These are phyloP conservation scores for Penicillium sp. DNA, from an alignment of 2,329 filamentous ascomycete genomes.

Conservation along the genomic window DNA sequence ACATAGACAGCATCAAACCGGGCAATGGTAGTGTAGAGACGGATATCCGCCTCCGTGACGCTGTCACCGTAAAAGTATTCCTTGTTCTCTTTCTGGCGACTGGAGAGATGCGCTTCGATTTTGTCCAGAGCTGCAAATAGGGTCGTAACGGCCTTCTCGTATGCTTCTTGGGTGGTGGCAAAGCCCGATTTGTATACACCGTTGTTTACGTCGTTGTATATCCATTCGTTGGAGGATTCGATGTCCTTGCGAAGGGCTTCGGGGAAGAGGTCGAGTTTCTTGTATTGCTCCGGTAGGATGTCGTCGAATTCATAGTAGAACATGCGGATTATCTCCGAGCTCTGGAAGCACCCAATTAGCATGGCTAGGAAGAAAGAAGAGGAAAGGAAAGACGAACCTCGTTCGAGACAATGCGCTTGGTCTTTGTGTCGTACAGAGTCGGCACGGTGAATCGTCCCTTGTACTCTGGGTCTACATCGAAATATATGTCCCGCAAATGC, in stretches of 20 bases:
- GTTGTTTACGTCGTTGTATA: conserved; percentile 60
- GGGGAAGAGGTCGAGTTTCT: conserved; percentile 65
- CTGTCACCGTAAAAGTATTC: conserved; percentile 72
- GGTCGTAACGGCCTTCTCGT: conserved; percentile 66
- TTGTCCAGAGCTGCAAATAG: conserved; percentile 76
- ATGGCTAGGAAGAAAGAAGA: background rate
- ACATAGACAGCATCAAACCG: conserved; percentile 77
- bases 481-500: conserved; percentile 76
- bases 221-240: conserved; percentile 75
- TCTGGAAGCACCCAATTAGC: conserved; percentile 24
- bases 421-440: conserved; percentile 68
- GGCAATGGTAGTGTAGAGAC: conserved; percentile 69
- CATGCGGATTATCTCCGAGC: conserved; percentile 89
- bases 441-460: conserved; percentile 81
- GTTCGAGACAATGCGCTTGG: conserved; percentile 77
- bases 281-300: conserved; percentile 58
- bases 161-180: conserved; percentile 76
- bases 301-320: conserved; percentile 77
- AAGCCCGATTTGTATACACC: conserved; percentile 65
- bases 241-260: conserved; percentile 61
- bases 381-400: conserved; percentile 51
- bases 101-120: conserved; percentile 65
- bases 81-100: conserved; percentile 28
- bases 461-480: conserved; percentile 68
- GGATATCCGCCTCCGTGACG: conserved; percentile 77